These are phyloP conservation scores for Gleditsia sinensis DNA, from an alignment of 306 rosid genomes.

Conservation along the genomic window DNA sequence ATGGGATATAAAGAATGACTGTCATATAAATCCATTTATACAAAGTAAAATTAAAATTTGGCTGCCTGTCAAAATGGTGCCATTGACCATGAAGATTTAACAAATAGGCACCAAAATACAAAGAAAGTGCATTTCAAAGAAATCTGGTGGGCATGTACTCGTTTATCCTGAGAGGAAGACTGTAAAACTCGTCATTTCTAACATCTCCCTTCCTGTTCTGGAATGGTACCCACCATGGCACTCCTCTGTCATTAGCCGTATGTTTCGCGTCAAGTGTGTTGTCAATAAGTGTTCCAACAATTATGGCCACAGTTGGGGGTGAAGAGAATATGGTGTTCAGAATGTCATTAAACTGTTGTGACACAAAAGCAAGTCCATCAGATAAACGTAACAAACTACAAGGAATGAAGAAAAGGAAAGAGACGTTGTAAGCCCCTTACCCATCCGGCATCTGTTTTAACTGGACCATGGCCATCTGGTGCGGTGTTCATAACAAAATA, in stretches of 20 bases:
- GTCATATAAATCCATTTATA: conserved; percentile 26
- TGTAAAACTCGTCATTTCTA: conserved; percentile 78
- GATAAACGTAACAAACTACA: not conserved
- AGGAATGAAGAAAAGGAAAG: not conserved
- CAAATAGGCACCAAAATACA: conserved; percentile 15
- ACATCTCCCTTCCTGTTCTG: conserved; percentile 75
- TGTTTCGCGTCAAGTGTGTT: conserved; percentile 69
- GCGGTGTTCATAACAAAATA: conserved; percentile 66
- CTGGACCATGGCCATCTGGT: conserved; percentile 81
- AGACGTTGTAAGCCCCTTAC: conserved; percentile 50
- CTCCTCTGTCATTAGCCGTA: conserved; percentile 61
- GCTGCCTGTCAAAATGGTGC: conserved; percentile 4
- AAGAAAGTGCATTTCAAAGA: conserved; percentile 28
- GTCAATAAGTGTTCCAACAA: conserved; percentile 80
- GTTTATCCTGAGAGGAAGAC: conserved; percentile 64
- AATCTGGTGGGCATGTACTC: conserved; percentile 72
- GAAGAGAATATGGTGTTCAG: conserved; percentile 91
- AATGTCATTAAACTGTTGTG: conserved; percentile 79
- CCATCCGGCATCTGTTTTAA: conserved; percentile 80
- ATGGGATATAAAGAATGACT: not conserved
- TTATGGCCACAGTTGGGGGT: conserved; percentile 78
- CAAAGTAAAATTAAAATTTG: conserved; percentile 27
- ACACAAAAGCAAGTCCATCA: conserved; percentile 14
- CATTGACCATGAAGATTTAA: not conserved
- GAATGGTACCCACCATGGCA: conserved; percentile 88